A percentile compares a stretch with the other conserved stretches of the same genome.
Evolutionary conservation across 1,284 basidiomycete genomes (phyloP).

Genomic region (Cryptococcus sp.): DNA sequence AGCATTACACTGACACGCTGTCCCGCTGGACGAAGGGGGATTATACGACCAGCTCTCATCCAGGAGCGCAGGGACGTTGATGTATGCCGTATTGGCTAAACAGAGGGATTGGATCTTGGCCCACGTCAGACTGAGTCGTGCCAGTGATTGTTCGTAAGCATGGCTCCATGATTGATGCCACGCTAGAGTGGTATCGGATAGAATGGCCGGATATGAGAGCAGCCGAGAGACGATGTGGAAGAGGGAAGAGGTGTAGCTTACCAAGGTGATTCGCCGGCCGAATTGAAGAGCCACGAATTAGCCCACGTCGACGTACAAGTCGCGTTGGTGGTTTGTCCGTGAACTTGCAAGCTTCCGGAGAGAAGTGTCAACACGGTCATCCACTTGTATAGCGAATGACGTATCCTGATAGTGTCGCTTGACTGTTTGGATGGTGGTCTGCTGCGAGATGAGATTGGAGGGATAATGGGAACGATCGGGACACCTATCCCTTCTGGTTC

Average conservation of each 20-base stretch:
- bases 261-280: slow-evolving; percentile 35
- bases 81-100: slow-evolving; percentile 15
- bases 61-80: slow-evolving; percentile 35
- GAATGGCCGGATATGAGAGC: neutral
- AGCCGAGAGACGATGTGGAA: neutral
- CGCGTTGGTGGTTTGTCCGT: slow-evolving; percentile 28
- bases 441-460: too few relatives aligned
- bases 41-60: slow-evolving; percentile 30
- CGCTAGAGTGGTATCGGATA: too few relatives aligned
- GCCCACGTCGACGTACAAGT: slow-evolving; percentile 17
- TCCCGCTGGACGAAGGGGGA: slow-evolving; percentile 8
- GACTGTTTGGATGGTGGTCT: too few relatives aligned
- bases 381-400: too few relatives aligned
- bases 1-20: slow-evolving; percentile 31
- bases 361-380: too few relatives aligned
- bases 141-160: neutral
- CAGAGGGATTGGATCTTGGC: slow-evolving; percentile 38
- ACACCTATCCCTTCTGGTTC: too few relatives aligned
- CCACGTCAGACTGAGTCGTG: slow-evolving; percentile 17
- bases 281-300: slow-evolving; percentile 32
- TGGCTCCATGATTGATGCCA: neutral
- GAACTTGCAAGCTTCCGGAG: neutral
- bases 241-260: slow-evolving; percentile 10
- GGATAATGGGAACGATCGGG: too few relatives aligned
- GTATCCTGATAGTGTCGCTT: too few relatives aligned